Evolutionary conservation across 1,139 yeast genomes (phyloP).

Genomic region (Pichia sp.): DNA sequence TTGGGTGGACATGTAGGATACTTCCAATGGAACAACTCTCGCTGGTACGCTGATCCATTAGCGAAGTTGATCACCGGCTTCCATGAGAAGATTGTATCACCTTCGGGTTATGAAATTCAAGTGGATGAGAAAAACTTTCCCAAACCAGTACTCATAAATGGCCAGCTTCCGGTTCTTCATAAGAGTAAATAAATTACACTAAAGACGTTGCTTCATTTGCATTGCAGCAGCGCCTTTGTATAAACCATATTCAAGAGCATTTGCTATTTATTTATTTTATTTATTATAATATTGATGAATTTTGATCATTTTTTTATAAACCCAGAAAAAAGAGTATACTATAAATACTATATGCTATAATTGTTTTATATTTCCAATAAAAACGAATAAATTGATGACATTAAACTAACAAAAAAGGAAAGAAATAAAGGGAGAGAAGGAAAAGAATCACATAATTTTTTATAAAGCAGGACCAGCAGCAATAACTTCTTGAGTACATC

Average conservation of each 20-base stretch:
- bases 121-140: conserved; percentile 15
- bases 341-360: neutral
- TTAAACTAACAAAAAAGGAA: conserved; percentile 2
- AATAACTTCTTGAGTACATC: conserved; percentile 79
- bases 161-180: conserved; percentile 7
- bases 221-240: too few species aligned
- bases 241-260: too few species aligned
- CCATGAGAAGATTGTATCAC: conserved; percentile 14
- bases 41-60: conserved; percentile 53
- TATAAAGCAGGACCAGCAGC: conserved; percentile 79
- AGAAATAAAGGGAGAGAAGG: conserved; percentile 1
- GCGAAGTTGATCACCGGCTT: conserved; percentile 31
- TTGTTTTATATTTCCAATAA: neutral
- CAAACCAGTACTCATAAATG: conserved; percentile 13
- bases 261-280: too few species aligned
- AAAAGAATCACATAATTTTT: conserved; percentile 3
- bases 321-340: conserved; percentile 4
- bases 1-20: conserved; percentile 86
- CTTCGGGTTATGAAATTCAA: conserved; percentile 11
- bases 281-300: neutral
- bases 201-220: neutral
- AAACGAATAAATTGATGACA: conserved; percentile 1
- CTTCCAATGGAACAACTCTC: conserved; percentile 44
- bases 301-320: conserved; percentile 2
- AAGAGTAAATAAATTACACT: neutral